Percentiles rank a stretch among this genome's conserved stretches.
Conservation (phyloP, 352 stramenopile genomes). For the Phytopythium boreale region DNA sequence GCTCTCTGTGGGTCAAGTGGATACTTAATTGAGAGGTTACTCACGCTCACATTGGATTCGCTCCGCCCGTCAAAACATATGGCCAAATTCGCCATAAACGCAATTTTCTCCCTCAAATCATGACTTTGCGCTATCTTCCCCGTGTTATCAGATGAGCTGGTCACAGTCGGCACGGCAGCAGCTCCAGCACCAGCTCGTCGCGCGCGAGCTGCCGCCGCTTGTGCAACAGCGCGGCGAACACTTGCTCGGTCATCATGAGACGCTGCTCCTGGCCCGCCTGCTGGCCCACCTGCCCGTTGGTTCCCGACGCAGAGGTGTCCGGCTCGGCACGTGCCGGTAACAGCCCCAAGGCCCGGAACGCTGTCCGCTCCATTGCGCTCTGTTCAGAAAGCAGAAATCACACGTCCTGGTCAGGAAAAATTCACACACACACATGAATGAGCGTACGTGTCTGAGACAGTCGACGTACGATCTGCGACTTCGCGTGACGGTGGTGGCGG, state of each 20-base stretch:
- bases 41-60: neutral
- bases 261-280: constrained; percentile 8
- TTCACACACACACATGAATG: neutral
- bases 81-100: neutral
- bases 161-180: constrained; percentile 11
- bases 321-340: neutral
- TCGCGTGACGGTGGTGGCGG: neutral
- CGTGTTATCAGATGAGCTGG: neutral
- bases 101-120: neutral
- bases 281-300: neutral
- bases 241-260: constrained; percentile 13
- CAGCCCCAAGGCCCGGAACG: neutral
- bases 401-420: neutral
- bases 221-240: constrained; percentile 17
- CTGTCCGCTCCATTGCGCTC: constrained; percentile 1
- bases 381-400: neutral
- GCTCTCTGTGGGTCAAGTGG: neutral
- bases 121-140: neutral
- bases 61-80: too few species aligned
- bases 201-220: constrained; percentile 23
- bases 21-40: neutral
- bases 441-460: neutral
- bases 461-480: constrained; percentile 3
- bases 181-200: constrained; percentile 16
- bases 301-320: too few species aligned